phyloP scores from a whole-genome alignment of 2,329 filamentous ascomycete species.

The Magnaporthales sp. region DNA sequence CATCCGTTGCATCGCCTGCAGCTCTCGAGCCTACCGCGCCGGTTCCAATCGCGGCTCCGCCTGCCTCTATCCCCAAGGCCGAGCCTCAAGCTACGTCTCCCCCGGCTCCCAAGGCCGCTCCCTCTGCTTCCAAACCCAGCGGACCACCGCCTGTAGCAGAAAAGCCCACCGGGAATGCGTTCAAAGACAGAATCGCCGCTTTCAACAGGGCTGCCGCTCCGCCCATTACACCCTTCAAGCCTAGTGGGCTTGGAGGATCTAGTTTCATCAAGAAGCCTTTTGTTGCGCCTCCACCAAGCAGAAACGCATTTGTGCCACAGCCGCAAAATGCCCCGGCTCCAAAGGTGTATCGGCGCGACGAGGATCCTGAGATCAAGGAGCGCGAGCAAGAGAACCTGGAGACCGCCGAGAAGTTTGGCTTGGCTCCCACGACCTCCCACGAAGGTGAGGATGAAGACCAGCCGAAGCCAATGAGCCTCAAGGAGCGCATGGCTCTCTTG shows the following conservation, averaged over 20 bases:
- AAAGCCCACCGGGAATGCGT: constrained; percentile 69
- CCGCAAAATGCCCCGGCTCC: constrained; percentile 60
- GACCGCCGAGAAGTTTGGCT: constrained; percentile 59
- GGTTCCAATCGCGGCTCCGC: constrained; percentile 25
- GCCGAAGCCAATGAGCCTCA: constrained; percentile 86
- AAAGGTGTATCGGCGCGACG: constrained; percentile 77
- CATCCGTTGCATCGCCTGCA: constrained; percentile 16
- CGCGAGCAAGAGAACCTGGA: constrained; percentile 57
- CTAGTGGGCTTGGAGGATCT: constrained; percentile 51
- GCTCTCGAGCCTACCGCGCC: constrained; percentile 28
- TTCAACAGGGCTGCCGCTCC: constrained; percentile 88
- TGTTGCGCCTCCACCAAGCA: constrained; percentile 87
- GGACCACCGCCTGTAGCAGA: constrained; percentile 60
- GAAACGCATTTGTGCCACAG: constrained; percentile 81
- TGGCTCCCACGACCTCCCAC: constrained; percentile 34
- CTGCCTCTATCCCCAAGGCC: constrained; percentile 28
- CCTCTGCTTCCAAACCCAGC: constrained; percentile 30
- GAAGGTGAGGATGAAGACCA: constrained; percentile 59
- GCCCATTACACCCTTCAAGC: constrained; percentile 85
- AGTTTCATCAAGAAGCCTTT: constrained; percentile 94
- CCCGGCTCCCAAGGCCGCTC: constrained; percentile 27
- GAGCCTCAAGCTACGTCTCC: constrained; percentile 23
- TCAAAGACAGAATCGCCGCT: constrained; percentile 91
- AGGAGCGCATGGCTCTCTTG: constrained; percentile 87
- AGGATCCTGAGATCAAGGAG: constrained; percentile 67